Evolutionary conservation across 306 rosid species (phyloP), one percentile per base, ranked within the genome.

Genomic region (Ceratonia siliqua): DNA sequence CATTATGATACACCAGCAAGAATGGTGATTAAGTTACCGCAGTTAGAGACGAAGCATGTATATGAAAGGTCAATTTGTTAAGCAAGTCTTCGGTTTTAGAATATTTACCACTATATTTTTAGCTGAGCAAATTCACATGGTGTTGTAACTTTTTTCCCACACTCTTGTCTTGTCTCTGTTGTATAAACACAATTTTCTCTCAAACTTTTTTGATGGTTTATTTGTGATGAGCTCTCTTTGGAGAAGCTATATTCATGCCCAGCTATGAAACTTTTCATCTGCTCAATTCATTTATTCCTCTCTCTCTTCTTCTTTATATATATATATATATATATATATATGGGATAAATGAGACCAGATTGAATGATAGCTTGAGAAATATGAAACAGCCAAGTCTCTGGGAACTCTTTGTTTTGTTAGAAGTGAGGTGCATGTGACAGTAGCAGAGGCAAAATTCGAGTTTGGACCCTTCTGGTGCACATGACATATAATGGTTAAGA

Each of bases 41-140:
- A 76, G 75, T 59, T 72, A 46, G 82, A 43, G 81, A 71, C 70
- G 48, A 81, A 77, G 71, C 84, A 82, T 91, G 92, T 87, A 82
- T 82, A 84, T 91, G 91, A 82, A 76, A 77, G 32, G 66, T 74
- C 66, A 67, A 59, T 76, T 79, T 84, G 86, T 54, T 83, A 61
- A 63, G 80, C 9, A 62, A 66, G 82, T 73, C 76, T 82, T 69
- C 74, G 66, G 78, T 78, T 78, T 79, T 87, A 85, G 86, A 77
- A 77, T 67, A 56, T 54, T 52, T 74, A 57, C 53, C 63, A 41
- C 70, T 67, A 54, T 80, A 59, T 66, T 75, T 85, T 86, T 83
- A 71, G 79, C 81, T 54, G 66, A 78, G 82, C 75, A 78, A 79
- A 70, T 68, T 77, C 80, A 33, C 68, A 21, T 30, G 54, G 68